Evolutionary conservation across 2,329 filamentous ascomycete genomes (phyloP), one percentile per base, ranked within the genome.

Genomic region (Cordyceps javanica): DNA sequence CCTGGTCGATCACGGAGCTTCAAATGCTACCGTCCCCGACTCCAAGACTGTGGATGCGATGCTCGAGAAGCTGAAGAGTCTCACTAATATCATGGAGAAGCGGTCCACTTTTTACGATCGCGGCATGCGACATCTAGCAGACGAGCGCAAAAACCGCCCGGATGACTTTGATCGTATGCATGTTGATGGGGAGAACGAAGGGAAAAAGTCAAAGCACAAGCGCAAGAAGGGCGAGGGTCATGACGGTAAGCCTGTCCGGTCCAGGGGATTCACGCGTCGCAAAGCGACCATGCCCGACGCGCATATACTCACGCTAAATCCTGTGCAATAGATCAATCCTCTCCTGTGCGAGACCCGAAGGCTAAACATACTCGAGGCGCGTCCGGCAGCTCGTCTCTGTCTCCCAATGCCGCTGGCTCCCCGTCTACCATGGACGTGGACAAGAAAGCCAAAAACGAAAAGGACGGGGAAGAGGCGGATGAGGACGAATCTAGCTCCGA

Each of bases 41-140:
- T 84, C 82, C n/a, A 82, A 78, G 64, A 82, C 78, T 62, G 75
- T 87, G 49, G 83, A 87, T 62, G 77, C 83, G 58, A 80, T 89
- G 63, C 81, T 88, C 46, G 77, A 81, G 45, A 79, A 83, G 58
- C 76, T 92, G 57, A 81, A 85, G 65, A 80, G 76, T 62, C 77
- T 92, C 60, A 79, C 83, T 61, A 83, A 84, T 60, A 80, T 83
- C 55, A 85, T 90, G 65, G 86, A 90, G 65, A 80, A 81, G 62
- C 81, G 89, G 51, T 85, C 82, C 42, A 78, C 80, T 23, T 82
- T 83, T 61, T 91, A 87, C 70, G 88, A 92, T 66, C 80, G 83
- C 36, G 86, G 86, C 36, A 89, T 93, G 83, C 77, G 89, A 57
- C 78, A 89, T 63, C 75, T 91, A 57, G 82, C 86, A 7, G 78